Percentiles rank a stretch among this genome's conserved stretches.
Evolutionary conservation across 139 green algal genomes (phyloP).

Genomic region (Micractinium conductrix): DNA sequence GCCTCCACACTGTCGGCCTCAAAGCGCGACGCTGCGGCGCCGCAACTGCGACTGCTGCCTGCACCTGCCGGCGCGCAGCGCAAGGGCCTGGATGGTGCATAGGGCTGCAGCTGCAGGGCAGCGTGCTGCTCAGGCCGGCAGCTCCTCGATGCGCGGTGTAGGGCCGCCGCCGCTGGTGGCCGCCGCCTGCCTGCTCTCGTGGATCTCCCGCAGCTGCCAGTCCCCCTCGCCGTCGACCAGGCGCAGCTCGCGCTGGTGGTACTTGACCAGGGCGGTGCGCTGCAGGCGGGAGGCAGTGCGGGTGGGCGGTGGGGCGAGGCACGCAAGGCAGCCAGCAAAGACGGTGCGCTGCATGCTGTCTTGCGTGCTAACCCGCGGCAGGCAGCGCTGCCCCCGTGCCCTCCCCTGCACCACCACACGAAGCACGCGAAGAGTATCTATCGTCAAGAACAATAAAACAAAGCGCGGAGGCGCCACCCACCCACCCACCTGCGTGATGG

Average conservation of each 20-base stretch:
- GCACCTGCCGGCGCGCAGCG: not conserved
- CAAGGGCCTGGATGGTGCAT: not conserved
- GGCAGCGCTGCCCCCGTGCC: no score
- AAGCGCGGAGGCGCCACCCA: no score
- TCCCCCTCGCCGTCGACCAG: slow-evolving; percentile 69
- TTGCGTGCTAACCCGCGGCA: no score
- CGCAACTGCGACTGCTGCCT: no score
- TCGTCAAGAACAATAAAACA: no score
- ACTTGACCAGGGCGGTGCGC: slow-evolving; percentile 68
- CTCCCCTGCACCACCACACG: no score
- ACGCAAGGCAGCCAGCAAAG: no score
- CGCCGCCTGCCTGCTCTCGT: not conserved
- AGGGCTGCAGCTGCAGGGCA: not conserved
- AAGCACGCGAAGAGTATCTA: no score
- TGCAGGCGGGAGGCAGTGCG: not conserved
- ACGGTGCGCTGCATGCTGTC: no score
- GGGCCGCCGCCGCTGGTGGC: not conserved
- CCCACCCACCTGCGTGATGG: slow-evolving; percentile 33
- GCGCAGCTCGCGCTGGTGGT: slow-evolving; percentile 72
- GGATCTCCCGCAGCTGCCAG: slow-evolving; percentile 72
- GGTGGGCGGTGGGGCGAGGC: not conserved
- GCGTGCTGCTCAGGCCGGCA: not conserved
- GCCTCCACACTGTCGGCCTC: no score
- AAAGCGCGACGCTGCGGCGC: no score
- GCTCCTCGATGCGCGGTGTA: not conserved